Conservation (phyloP, 768 basidiomycete genomes). For the Hericium erinaceus region DNA sequence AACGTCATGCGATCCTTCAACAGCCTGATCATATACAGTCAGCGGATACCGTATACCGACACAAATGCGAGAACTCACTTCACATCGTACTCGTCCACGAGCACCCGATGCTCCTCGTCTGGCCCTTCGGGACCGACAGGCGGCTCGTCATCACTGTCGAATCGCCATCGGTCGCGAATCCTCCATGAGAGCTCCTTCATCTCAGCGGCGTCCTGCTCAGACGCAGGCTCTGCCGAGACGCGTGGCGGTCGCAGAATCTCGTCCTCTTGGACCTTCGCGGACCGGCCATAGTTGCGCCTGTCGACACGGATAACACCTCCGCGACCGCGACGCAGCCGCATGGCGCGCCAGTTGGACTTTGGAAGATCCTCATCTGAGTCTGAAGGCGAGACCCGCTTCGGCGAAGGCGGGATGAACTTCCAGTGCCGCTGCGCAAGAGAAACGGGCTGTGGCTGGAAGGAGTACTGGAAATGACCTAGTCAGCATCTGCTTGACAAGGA, state of each 20-base stretch:
- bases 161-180: conserved; percentile 56
- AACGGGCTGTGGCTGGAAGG: conserved; percentile 56
- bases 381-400: conserved; percentile 18
- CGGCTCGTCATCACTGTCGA: conserved; percentile 56
- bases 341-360: conserved; percentile 31
- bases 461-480: conserved; percentile 33
- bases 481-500: conserved; percentile 1
- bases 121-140: conserved; percentile 44
- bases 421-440: conserved; percentile 58
- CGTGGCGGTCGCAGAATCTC: conserved; percentile 7
- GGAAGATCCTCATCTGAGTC: conserved; percentile 20
- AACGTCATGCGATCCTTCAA: conserved; percentile 24
- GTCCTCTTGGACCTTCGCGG: conserved; percentile 7
- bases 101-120: conserved; percentile 58
- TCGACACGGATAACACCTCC: conserved; percentile 75
- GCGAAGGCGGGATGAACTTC: conserved; percentile 43
- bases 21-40: conserved; percentile 29
- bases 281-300: conserved; percentile 36
- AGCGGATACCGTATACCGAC: background rate
- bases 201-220: conserved; percentile 18
- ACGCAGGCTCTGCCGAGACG: conserved; percentile 1
- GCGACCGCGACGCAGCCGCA: conserved; percentile 75
- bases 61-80: conserved; percentile 24
- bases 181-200: conserved; percentile 34
- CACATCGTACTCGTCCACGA: conserved; percentile 65